Evolutionary conservation across 1,284 basidiomycete genomes (phyloP).

Genomic region (Sporisorium sorghi): DNA sequence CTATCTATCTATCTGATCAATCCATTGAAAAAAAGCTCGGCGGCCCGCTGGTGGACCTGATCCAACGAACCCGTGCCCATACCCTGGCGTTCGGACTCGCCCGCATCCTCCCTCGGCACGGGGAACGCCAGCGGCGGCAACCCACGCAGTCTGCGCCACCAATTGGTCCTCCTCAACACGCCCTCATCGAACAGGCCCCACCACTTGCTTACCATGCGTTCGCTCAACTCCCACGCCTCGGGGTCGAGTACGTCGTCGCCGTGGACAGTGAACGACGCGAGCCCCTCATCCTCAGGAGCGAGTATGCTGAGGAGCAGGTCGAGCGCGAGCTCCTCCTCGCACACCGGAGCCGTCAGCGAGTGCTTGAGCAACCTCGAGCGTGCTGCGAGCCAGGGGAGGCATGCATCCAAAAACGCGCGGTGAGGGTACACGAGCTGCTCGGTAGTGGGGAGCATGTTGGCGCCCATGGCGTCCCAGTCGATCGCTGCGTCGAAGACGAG

Average conservation of each 20-base stretch:
- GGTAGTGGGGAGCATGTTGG: constrained; percentile 39
- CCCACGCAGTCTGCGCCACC: constrained; percentile 54
- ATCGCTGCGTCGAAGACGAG: constrained; percentile 38
- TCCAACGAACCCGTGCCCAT: constrained; percentile 44
- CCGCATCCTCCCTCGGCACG: background rate
- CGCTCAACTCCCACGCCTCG: constrained; percentile 51
- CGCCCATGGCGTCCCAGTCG: constrained; percentile 27
- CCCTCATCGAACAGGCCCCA: constrained; percentile 51
- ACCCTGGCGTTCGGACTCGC: constrained; percentile 23
- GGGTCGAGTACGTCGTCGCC: constrained; percentile 51
- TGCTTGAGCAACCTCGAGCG: constrained; percentile 49
- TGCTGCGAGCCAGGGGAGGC: constrained; percentile 49
- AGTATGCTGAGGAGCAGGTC: constrained; percentile 40
- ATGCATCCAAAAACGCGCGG: constrained; percentile 44
- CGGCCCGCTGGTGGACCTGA: constrained; percentile 22
- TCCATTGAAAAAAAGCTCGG: constrained; percentile 13
- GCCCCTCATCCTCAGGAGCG: constrained; percentile 14
- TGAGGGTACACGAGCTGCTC: constrained; percentile 47
- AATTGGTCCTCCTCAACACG: constrained; percentile 43
- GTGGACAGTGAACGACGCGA: constrained; percentile 41
- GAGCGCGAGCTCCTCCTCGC: constrained; percentile 47
- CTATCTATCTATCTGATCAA: background rate
- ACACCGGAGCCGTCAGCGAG: constrained; percentile 20
- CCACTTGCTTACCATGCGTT: constrained; percentile 47
- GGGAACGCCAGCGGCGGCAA: constrained; percentile 17